Evolutionary conservation across 1,139 yeast genomes (phyloP), one percentile per base, ranked within the genome.

Genomic region (Candida sanyaensis): DNA sequence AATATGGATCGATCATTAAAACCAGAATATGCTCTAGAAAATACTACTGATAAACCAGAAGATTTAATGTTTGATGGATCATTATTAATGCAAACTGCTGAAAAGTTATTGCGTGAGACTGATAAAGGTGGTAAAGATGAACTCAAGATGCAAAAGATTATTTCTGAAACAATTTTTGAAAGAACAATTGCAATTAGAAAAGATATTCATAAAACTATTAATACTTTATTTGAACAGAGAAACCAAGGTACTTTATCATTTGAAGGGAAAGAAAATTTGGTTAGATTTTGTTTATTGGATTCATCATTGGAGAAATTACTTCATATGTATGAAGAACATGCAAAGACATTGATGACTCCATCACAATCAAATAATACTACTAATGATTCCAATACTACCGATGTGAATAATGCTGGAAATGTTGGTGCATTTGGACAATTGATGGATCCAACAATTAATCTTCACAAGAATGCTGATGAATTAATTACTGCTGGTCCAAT

Each of bases 1-100:
- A 91, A 91, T 62, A 85, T 91, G 87, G 92, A 89, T 59, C 71
- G 66, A 43, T 72, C 76, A 17, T 69, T 84, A 61, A 77, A 77
- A 51, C 71, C 76, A 17, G 77, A 73, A 43, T 58, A 64, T 46
- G 24, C 23, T 9, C 33, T 43, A 13, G 47, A 38, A 27, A 27
- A 37, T 9, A 52, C 62, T 55, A 64, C 60, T 45, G 53, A 62
- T 23, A 68, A 66, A 29, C 71, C 71, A 49, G 79, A 74, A 47
- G 79, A 74, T 47, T 62, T 75, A 41, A 73, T 75, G 73, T 75
- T 73, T 54, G 80, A 75, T 56, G 80, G 80, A 1, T 69, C 78
- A 2, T 62, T 75, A 36, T 61, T 84, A 45, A 83, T 88, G 58
- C 84, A 83, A 61, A 79, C 88, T 3, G 90, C 89, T 0, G 88